These are phyloP conservation scores for Cladophialophora exuberans DNA, from an alignment of 2,329 filamentous ascomycete genomes.

Conservation along the genomic window DNA sequence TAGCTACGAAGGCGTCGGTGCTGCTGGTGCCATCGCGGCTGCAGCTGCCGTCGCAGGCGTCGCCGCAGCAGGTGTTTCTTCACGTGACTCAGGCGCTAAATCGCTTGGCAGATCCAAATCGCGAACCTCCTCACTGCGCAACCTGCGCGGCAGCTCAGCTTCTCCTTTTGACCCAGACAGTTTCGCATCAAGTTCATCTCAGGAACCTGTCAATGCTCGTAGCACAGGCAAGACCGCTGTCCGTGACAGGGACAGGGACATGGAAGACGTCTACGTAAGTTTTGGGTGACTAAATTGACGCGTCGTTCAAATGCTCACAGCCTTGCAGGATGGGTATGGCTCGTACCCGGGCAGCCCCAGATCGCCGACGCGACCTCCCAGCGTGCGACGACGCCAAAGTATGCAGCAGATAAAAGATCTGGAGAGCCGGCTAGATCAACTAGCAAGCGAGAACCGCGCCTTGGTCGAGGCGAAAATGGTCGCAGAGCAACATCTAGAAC, in stretches of 20 bases:
- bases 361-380: constrained; percentile 91
- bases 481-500: constrained; percentile 67
- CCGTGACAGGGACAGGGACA: constrained; percentile 71
- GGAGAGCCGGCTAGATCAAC: constrained; percentile 80
- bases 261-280: constrained; percentile 95
- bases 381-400: constrained; percentile 95
- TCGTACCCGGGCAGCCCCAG: constrained; percentile 82
- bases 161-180: constrained; percentile 26
- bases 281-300: neutral
- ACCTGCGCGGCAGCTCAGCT: constrained; percentile 41
- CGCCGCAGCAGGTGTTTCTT: constrained; percentile 3
- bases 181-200: constrained; percentile 15
- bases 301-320: constrained; percentile 20
- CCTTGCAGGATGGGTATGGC: constrained; percentile 82
- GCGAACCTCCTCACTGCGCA: constrained; percentile 41
- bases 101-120: constrained; percentile 46
- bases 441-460: constrained; percentile 80
- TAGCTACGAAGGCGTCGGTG: constrained; percentile 43
- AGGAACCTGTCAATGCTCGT: constrained; percentile 75
- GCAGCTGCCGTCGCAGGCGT: constrained; percentile 21
- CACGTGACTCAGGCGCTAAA: constrained; percentile 32
- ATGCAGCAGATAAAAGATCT: constrained; percentile 92
- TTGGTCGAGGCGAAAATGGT: constrained; percentile 73
- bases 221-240: constrained; percentile 68
- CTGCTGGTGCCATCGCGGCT: constrained; percentile 14